These are phyloP conservation scores for Teratosphaeria gauchensis DNA, from an alignment of 2,329 filamentous ascomycete genomes.

Conservation along the genomic window DNA sequence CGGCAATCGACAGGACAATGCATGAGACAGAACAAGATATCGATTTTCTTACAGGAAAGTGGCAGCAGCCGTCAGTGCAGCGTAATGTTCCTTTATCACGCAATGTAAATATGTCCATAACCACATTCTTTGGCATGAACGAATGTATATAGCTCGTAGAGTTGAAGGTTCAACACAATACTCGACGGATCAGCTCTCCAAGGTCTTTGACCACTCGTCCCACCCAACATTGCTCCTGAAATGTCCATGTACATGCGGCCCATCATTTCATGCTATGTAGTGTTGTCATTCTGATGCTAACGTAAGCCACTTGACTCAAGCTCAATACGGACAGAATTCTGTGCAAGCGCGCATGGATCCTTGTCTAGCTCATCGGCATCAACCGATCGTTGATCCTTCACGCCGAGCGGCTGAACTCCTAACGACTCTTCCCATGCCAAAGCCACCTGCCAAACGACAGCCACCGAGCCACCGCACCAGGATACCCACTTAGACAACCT, in stretches of 20 bases:
- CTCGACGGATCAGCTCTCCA: background rate
- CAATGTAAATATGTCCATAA: background rate
- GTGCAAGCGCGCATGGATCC: background rate
- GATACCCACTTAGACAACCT: too few species aligned
- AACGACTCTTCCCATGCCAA: too few species aligned
- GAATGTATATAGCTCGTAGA: background rate
- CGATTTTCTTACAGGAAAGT: too few species aligned
- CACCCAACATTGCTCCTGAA: background rate
- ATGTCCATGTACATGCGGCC: background rate
- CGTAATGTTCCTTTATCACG: background rate
- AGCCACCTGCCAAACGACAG: too few species aligned
- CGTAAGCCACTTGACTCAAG: constrained; percentile 8
- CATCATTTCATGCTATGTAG: background rate
- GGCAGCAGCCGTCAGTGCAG: too few species aligned
- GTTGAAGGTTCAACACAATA: too few species aligned
- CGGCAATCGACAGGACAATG: too few species aligned
- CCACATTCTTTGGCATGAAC: background rate
- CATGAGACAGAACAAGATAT: too few species aligned
- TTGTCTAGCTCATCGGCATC: too few species aligned
- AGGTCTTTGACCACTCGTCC: background rate
- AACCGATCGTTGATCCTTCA: too few species aligned
- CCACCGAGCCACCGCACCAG: too few species aligned
- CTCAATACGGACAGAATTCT: constrained; percentile 3
- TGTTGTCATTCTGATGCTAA: constrained; percentile 3
- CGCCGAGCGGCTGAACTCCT: too few species aligned